Conservation (phyloP, 202 grass and related monocot species). For the Alloteropsis angusta region DNA sequence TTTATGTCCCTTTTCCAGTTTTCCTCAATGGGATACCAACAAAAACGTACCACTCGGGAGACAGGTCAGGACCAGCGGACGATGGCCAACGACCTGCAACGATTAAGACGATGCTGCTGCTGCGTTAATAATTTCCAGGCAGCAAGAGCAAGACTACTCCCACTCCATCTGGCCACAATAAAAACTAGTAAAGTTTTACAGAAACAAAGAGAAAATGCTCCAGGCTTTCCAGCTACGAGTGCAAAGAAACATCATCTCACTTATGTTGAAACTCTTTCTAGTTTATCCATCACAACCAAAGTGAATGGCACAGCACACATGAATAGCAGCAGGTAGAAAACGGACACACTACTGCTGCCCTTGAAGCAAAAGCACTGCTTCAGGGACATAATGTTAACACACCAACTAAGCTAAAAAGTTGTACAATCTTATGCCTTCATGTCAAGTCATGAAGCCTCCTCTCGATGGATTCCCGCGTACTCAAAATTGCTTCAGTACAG, state of each 20-base stretch:
- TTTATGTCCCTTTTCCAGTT: too few species aligned
- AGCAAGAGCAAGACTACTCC: too few species aligned
- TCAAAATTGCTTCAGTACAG: constrained; percentile 31
- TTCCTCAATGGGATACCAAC: too few species aligned
- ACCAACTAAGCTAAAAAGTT: neutral
- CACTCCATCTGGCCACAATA: neutral
- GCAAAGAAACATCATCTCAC: neutral
- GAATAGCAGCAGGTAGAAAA: neutral
- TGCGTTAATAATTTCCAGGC: too few species aligned
- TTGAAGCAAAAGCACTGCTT: constrained; percentile 50
- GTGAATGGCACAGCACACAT: constrained; percentile 4
- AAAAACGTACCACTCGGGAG: neutral
- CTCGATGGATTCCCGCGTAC: neutral
- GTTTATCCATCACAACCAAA: constrained; percentile 12
- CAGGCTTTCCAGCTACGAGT: neutral
- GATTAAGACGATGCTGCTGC: too few species aligned
- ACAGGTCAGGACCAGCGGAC: neutral
- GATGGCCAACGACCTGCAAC: too few species aligned
- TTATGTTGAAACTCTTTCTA: neutral
- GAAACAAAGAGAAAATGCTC: neutral
- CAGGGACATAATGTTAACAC: neutral
- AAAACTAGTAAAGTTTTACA: neutral
- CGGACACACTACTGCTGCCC: neutral
- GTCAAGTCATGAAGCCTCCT: neutral
- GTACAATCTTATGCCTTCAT: neutral